Conservation (phyloP, 176 grass and related monocot species). For the Rhynchospora tenuis region DNA sequence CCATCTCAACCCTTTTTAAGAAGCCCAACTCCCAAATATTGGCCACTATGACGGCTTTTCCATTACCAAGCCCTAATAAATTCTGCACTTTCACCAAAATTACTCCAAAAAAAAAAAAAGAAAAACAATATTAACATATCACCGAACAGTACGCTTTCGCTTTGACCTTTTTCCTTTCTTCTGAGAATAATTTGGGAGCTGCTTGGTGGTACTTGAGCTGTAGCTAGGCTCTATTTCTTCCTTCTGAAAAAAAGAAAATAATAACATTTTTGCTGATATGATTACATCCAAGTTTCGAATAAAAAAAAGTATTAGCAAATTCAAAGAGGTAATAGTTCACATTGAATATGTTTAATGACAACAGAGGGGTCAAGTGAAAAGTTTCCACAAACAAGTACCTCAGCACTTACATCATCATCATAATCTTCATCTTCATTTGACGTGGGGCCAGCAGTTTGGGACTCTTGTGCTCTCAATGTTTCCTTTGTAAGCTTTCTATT, state of each 20-base stretch:
- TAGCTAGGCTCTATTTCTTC: conserved; percentile 17
- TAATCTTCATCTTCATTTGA: conserved; percentile 33
- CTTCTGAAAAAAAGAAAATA: conserved; percentile 18
- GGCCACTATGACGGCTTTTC: neutral
- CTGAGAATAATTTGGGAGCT: conserved; percentile 70
- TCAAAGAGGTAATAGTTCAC: neutral
- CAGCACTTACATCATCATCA: conserved; percentile 37
- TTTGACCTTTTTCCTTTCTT: conserved; percentile 97
- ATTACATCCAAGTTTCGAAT: neutral
- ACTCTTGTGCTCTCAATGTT: conserved; percentile 32
- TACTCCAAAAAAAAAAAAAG: neutral
- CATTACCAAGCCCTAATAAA: neutral
- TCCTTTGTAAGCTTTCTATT: conserved; percentile 53
- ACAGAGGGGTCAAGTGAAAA: neutral
- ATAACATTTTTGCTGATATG: neutral
- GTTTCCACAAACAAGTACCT: conserved; percentile 34
- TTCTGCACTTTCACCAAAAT: conserved; percentile 23
- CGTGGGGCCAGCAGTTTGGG: conserved; percentile 30
- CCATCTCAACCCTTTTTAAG: neutral
- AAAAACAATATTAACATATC: neutral
- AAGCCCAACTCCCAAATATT: conserved; percentile 2
- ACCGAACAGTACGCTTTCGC: conserved; percentile 77
- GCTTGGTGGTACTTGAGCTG: conserved; percentile 44
- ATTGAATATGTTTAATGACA: neutral
- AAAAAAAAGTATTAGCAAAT: neutral